These are phyloP conservation scores for Collybia sordida DNA, from an alignment of 768 basidiomycete species.

Conservation along the genomic window DNA sequence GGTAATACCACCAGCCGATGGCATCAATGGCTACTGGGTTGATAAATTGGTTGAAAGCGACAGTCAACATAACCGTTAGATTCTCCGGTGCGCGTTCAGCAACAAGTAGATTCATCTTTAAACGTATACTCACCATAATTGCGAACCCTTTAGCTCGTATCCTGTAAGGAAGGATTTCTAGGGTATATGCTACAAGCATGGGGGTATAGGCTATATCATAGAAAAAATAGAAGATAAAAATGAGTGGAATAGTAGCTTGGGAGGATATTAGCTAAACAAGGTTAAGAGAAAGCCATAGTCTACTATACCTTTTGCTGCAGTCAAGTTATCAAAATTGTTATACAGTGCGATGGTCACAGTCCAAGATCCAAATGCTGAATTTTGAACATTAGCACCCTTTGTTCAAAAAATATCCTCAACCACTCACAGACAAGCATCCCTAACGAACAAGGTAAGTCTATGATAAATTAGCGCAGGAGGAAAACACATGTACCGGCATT, in stretches of 20 bases:
- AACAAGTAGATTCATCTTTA: neutral
- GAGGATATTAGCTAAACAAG: neutral
- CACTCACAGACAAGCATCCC: conserved; percentile 49
- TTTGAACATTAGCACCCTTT: neutral
- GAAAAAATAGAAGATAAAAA: conserved; percentile 57
- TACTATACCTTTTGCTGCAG: conserved; percentile 38
- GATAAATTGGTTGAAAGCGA: conserved; percentile 79
- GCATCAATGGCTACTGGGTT: conserved; percentile 72
- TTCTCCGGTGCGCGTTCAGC: conserved; percentile 38
- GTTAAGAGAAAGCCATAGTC: neutral
- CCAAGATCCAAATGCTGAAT: conserved; percentile 55
- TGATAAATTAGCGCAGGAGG: neutral
- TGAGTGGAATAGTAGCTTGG: conserved; percentile 61
- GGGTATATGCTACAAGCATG: conserved; percentile 56
- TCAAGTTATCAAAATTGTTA: conserved; percentile 34
- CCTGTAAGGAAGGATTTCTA: conserved; percentile 80
- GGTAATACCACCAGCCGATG: conserved; percentile 60
- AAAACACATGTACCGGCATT: conserved; percentile 40
- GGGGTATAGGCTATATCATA: conserved; percentile 79
- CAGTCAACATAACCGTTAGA: conserved; percentile 58
- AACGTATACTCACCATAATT: conserved; percentile 50
- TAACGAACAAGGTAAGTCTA: neutral
- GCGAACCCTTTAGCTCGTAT: conserved; percentile 83
- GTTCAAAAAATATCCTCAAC: neutral
- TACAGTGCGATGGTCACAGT: conserved; percentile 49